phyloP scores from a whole-genome alignment of 768 basidiomycete species.

The Lactarius evosmus region DNA sequence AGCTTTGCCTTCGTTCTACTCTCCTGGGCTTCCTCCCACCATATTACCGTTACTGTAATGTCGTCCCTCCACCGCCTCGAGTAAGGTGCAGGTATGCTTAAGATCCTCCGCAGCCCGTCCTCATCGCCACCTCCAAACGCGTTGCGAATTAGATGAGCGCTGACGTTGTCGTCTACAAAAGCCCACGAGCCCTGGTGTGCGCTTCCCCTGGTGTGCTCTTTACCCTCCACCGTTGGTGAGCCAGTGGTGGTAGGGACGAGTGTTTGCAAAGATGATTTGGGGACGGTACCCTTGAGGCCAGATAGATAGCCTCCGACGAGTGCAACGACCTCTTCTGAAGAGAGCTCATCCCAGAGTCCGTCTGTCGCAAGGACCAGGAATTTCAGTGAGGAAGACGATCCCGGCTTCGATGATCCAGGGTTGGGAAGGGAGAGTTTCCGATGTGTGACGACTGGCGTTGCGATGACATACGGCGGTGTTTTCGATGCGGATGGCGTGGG shows the following conservation, averaged over 20 bases:
- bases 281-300: conserved; percentile 62
- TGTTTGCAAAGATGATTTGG: conserved; percentile 53
- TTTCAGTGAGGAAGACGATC: conserved; percentile 42
- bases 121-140: conserved; percentile 86
- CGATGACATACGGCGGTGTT: conserved; percentile 91
- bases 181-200: conserved; percentile 57
- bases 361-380: conserved; percentile 93
- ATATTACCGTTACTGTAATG: conserved; percentile 78
- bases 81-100: conserved; percentile 82
- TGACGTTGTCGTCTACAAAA: conserved; percentile 75
- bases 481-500: conserved; percentile 60
- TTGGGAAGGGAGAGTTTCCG: conserved; percentile 59
- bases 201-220: conserved; percentile 42
- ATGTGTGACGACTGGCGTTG: conserved; percentile 78
- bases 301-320: conserved; percentile 80
- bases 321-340: conserved; percentile 80
- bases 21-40: conserved; percentile 74
- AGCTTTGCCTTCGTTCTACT: conserved; percentile 49
- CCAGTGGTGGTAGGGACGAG: conserved; percentile 57
- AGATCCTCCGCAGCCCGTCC: conserved; percentile 48
- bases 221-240: conserved; percentile 59
- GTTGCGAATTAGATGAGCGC: conserved; percentile 84
- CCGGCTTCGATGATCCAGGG: conserved; percentile 30
- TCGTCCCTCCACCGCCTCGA: conserved; percentile 81
- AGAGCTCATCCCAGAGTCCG: conserved; percentile 50